phyloP scores from a whole-genome alignment of 306 rosid species.

The Malus orientalis region DNA sequence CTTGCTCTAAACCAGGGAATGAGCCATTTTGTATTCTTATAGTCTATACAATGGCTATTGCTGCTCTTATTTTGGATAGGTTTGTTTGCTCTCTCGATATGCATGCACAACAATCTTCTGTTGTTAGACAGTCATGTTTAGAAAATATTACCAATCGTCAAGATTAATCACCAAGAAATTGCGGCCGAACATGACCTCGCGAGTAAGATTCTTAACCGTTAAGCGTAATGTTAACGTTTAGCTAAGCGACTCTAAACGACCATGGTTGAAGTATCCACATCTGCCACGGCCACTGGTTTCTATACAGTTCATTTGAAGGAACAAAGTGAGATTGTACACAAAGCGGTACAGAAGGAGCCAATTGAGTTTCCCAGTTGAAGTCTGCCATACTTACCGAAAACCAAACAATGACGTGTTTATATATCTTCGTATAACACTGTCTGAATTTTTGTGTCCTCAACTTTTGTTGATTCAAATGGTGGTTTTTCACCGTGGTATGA shows the following conservation, averaged over 20 bases:
- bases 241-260: not conserved
- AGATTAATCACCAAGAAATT: not conserved
- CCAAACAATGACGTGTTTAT: not conserved
- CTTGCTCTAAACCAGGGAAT: constrained; percentile 32
- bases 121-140: not conserved
- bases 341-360: constrained; percentile 67
- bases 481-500: not conserved
- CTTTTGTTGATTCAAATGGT: not conserved
- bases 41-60: constrained; percentile 26
- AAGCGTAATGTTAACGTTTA: not conserved
- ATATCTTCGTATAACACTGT: not conserved
- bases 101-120: not conserved
- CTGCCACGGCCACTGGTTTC: constrained; percentile 82
- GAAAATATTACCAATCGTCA: not conserved
- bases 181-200: constrained; percentile 14
- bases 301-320: constrained; percentile 71
- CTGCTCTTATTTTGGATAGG: constrained; percentile 31
- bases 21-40: constrained; percentile 25
- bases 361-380: constrained; percentile 27
- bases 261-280: not conserved
- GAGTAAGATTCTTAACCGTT: constrained; percentile 15
- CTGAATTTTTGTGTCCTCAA: not conserved
- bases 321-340: constrained; percentile 71
- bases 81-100: not conserved
- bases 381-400: not conserved